These are phyloP conservation scores for Alternaria atra DNA, from an alignment of 2,329 filamentous ascomycete genomes.

Conservation along the genomic window DNA sequence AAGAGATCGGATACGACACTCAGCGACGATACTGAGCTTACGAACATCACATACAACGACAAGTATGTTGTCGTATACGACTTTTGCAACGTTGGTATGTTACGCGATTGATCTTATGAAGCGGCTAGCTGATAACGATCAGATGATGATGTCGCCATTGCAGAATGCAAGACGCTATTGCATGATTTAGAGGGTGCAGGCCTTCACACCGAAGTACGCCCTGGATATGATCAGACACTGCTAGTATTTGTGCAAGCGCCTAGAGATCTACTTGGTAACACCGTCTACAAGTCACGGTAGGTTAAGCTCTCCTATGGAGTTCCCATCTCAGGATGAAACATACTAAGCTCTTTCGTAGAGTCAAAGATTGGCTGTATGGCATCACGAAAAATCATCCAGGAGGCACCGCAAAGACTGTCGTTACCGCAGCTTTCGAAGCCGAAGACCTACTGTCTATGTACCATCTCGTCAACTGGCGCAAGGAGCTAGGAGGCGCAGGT, in stretches of 20 bases:
- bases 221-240: constrained; percentile 42
- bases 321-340: not conserved
- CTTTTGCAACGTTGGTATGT: constrained; percentile 39
- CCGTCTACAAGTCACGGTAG: constrained; percentile 44
- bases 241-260: constrained; percentile 44
- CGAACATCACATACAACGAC: constrained; percentile 41
- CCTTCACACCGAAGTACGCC: constrained; percentile 44
- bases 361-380: constrained; percentile 87
- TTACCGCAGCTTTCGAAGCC: constrained; percentile 76
- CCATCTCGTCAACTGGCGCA: constrained; percentile 76
- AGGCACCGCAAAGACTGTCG: constrained; percentile 37
- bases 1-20: constrained; percentile 34
- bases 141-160: constrained; percentile 33
- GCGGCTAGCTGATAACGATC: constrained; percentile 1
- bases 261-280: constrained; percentile 41
- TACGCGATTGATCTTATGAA: too few relatives aligned
- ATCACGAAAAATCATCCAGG: constrained; percentile 72
- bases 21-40: constrained; percentile 35
- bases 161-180: constrained; percentile 33
- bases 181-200: constrained; percentile 38
- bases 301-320: not conserved
- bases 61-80: constrained; percentile 47
- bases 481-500: constrained; percentile 79
- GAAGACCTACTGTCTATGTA: constrained; percentile 81
- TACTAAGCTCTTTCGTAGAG: constrained; percentile 54